Evolutionary conservation across 768 basidiomycete species (phyloP).

Genomic region (Lactarius quietus): DNA sequence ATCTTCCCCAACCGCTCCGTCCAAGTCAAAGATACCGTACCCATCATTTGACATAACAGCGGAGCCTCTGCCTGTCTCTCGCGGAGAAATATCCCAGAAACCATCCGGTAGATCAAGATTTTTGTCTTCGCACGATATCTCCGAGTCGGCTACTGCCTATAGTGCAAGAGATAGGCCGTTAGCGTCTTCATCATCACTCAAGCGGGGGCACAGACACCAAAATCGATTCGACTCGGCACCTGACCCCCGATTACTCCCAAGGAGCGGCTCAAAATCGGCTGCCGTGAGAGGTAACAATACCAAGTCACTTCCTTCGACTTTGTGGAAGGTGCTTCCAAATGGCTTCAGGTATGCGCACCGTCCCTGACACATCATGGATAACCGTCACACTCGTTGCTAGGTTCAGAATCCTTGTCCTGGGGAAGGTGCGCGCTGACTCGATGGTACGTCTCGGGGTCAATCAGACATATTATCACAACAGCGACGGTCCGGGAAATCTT

Average conservation of each 20-base stretch:
- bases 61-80: background rate
- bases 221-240: no score
- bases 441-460: no score
- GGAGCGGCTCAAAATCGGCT: no score
- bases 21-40: no score
- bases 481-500: conserved; percentile 15
- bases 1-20: no score
- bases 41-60: no score
- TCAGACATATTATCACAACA: background rate
- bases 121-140: background rate
- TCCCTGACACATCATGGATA: background rate
- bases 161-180: no score
- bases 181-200: no score
- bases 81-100: background rate
- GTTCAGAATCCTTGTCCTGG: no score
- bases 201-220: no score
- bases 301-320: background rate
- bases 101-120: background rate
- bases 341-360: conserved; percentile 7
- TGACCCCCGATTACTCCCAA: no score
- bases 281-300: no score
- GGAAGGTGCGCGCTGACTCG: background rate
- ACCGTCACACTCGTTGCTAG: background rate
- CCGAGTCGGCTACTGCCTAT: background rate
- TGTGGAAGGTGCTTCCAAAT: background rate